These are phyloP conservation scores for Eremothecium sinecaudum DNA, from an alignment of 1,139 yeast genomes.

Conservation along the genomic window DNA sequence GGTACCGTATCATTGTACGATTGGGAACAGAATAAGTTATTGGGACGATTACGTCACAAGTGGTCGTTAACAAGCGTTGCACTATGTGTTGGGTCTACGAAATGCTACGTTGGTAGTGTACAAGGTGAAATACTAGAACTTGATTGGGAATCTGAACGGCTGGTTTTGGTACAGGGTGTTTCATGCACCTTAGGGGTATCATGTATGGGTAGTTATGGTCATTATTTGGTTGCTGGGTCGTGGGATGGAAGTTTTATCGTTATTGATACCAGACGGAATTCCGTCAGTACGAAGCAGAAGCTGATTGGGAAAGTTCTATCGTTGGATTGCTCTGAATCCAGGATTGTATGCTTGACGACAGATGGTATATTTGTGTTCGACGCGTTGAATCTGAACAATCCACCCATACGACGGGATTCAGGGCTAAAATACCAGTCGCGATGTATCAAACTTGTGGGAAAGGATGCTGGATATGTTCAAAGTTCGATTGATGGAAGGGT, in stretches of 20 bases:
- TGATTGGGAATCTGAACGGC: conserved; percentile 15
- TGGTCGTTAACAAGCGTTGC: conserved; percentile 16
- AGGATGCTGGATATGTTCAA: conserved; percentile 58
- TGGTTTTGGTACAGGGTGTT: conserved; percentile 11
- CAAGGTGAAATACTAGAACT: conserved; percentile 25
- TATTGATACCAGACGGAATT: conserved; percentile 14
- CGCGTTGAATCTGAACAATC: conserved; percentile 33
- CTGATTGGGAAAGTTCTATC: conserved; percentile 45
- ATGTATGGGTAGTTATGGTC: conserved; percentile 12
- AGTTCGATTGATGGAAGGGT: conserved; percentile 86
- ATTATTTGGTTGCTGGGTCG: conserved; percentile 20
- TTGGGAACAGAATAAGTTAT: conserved; percentile 7
- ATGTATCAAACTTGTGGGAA: conserved; percentile 49
- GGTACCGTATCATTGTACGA: conserved; percentile 22
- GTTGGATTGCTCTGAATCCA: conserved; percentile 46
- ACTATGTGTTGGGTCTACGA: conserved; percentile 6
- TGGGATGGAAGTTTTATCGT: conserved; percentile 28
- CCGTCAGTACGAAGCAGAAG: conserved; percentile 8
- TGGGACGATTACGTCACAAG: conserved; percentile 12
- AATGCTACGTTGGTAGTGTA: conserved; percentile 23
- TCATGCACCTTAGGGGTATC: conserved; percentile 16
- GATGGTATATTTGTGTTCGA: conserved; percentile 49
- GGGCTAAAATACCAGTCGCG: conserved; percentile 68
- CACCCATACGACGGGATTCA: conserved; percentile 50
- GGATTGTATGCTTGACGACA: conserved; percentile 49